Base-by-base conservation (phyloP, 202 grass and related monocot genomes). In the Hordeum pubiflorum region DNA sequence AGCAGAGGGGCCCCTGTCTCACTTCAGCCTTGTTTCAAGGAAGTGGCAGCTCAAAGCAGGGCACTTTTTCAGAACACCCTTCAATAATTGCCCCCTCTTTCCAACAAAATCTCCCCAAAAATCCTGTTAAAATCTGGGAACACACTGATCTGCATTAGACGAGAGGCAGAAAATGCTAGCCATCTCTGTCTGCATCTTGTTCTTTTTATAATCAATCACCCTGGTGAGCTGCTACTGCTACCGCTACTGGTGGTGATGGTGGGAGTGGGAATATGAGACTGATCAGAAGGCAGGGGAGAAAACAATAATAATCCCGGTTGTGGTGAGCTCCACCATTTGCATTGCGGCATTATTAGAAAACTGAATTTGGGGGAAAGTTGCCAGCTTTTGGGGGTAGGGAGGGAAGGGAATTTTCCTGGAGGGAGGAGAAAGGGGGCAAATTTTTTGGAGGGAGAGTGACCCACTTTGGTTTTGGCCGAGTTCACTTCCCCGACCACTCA, bases 311-410 rank as follows among this genome's bases (percentile, higher is more conserved):
- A 82, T 26, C 13, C 74, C 27, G 52, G 39, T 78, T 63, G 83
- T 89, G 87, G 83, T 75, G 88, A 86, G 88, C 88, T 89, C 88
- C 88, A 86, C 88, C 83, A 89, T 86, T 82, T 68, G 87, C 87
- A 40, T 67, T 39, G 58, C 36, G 37, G 57, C 82, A 78, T 82
- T 60, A 82, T 73, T 78, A 74, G 31, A 48, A 61, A 78, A 89
- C 74, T 86, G 79, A 86, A 82, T 75, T 71, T 54, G 83, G 56
- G 78, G 48, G 27, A 86, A 85, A 89, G 83, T 14, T 5, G 58
- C 7, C 78, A 62, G 79, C 79, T 86, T 86, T 89, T 81, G 76
- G 74, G 64, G 70, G 69, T 34, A 39, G n/a, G 36, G 36, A 36
- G 33, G 33, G 43, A 46, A 13, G 43, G 20, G 57, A 17, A 37